phyloP scores from a whole-genome alignment of 202 grass and related monocot species.

The Miscanthus sacchariflorus region DNA sequence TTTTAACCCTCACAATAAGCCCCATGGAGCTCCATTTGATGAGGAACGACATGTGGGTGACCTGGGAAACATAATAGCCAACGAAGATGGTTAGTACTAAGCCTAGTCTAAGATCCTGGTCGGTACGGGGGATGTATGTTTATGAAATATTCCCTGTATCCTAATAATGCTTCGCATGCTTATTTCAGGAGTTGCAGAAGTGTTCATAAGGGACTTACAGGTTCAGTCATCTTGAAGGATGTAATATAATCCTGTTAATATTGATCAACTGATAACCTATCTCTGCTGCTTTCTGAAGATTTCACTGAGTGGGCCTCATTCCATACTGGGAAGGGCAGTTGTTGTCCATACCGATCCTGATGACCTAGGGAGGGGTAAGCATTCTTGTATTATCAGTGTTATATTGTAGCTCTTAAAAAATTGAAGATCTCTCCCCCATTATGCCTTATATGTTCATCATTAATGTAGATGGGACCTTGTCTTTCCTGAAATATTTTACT shows the following conservation, averaged over 20 bases:
- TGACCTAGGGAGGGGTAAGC: slow-evolving; percentile 72
- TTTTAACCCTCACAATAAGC: slow-evolving; percentile 72
- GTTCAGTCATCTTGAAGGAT: slow-evolving; percentile 35
- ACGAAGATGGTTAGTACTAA: slow-evolving; percentile 60
- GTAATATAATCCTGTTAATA: neutral
- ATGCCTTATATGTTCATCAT: neutral
- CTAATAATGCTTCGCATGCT: neutral
- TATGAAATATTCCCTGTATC: neutral
- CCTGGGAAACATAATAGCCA: slow-evolving; percentile 77
- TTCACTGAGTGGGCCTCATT: slow-evolving; percentile 64
- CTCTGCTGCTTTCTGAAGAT: slow-evolving; percentile 55
- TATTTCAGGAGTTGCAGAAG: slow-evolving; percentile 71
- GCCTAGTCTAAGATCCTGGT: neutral
- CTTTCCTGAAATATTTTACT: slow-evolving; percentile 7
- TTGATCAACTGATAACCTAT: slow-evolving; percentile 27
- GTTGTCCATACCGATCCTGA: slow-evolving; percentile 79
- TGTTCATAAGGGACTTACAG: slow-evolving; percentile 68
- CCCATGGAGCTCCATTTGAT: slow-evolving; percentile 66
- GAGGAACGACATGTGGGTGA: slow-evolving; percentile 63
- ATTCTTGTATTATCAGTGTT: slow-evolving; percentile 26
- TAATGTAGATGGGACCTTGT: neutral
- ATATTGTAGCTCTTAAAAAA: neutral
- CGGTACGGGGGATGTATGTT: neutral
- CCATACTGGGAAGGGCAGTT: slow-evolving; percentile 72
- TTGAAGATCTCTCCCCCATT: neutral